Evolutionary conservation across 306 rosid genomes (phyloP), one percentile per base, ranked within the genome.

Genomic region (Prunus salicina): DNA sequence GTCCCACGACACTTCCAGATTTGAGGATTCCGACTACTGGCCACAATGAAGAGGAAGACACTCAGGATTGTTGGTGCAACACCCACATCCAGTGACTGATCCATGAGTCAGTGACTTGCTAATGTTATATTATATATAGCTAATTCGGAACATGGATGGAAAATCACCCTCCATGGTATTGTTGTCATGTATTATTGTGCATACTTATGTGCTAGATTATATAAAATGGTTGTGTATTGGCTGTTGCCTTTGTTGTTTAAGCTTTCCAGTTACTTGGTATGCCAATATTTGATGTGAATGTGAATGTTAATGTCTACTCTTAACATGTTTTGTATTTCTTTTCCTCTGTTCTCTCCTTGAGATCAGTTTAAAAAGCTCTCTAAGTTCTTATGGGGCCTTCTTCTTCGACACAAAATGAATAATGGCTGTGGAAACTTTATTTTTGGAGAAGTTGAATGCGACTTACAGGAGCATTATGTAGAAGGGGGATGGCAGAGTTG

Each of bases 141-240:
- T 91, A 88, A 87, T 89, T 79, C 82, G 85, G 84, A 86, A 81
- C 86, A 81, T 78, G 83, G 89, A 84, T 84, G 84, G 77, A 83
- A 82, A 85, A 85, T 79, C 84, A 79, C 82, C 85, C 88, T 83
- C 85, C 89, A 79, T 80, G 87, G 79, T 84, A 73, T 82, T 79
- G 84, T 80, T 82, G 84, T 85, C 89, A 80, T 91, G 88, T 84
- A 86, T 38, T 82, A 85, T 82, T 81, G 0, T 53, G 60, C 76
- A 83, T 79, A 74, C 75, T 76, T 81, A 72, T 88, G 81, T 83
- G 65, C 79, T 88, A 84, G 87, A 79, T 74, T 64, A 64, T 84
- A 15, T 77, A 64, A 76, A 82, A 79, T 47, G 87, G 71, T 85
- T 85, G 86, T 82, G 85, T 76, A 79, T 83, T 76, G 78, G 75